These are phyloP conservation scores for Salix brachista DNA, from an alignment of 345 rosid species.

Conservation along the genomic window DNA sequence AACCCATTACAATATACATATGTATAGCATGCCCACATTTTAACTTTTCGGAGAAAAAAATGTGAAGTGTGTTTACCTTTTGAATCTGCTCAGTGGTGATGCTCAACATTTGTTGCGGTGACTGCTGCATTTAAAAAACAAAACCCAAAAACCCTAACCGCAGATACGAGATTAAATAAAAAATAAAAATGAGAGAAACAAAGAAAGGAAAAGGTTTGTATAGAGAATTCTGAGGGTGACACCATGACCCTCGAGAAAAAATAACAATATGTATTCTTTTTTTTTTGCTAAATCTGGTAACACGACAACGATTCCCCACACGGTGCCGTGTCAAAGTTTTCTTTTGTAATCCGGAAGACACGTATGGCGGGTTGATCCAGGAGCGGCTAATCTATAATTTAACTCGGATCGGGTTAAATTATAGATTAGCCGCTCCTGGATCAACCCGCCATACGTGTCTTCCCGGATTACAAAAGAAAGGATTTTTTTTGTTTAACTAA, in stretches of 20 bases:
- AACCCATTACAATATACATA: not conserved
- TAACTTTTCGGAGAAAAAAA: not conserved
- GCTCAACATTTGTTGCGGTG: constrained; percentile 6
- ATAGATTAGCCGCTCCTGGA: no score
- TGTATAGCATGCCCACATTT: not conserved
- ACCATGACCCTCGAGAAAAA: not conserved
- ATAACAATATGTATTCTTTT: no score
- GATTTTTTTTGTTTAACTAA: no score
- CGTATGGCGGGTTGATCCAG: no score
- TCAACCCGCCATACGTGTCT: no score
- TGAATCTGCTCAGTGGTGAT: constrained; percentile 27
- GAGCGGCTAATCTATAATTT: no score
- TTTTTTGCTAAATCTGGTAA: not conserved
- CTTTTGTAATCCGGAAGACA: no score
- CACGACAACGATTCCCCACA: no score
- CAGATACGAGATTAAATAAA: not conserved
- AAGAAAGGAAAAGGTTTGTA: not conserved
- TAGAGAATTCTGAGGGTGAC: not conserved
- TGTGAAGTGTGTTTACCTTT: not conserved
- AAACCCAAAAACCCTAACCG: constrained; percentile 5
- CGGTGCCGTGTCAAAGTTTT: no score
- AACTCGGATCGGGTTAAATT: no score
- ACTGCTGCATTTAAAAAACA: constrained; percentile 5
- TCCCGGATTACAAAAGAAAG: no score
- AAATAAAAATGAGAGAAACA: not conserved